Base-by-base conservation (phyloP, 139 green algal genomes). In the Spirogloea muscicola region DNA sequence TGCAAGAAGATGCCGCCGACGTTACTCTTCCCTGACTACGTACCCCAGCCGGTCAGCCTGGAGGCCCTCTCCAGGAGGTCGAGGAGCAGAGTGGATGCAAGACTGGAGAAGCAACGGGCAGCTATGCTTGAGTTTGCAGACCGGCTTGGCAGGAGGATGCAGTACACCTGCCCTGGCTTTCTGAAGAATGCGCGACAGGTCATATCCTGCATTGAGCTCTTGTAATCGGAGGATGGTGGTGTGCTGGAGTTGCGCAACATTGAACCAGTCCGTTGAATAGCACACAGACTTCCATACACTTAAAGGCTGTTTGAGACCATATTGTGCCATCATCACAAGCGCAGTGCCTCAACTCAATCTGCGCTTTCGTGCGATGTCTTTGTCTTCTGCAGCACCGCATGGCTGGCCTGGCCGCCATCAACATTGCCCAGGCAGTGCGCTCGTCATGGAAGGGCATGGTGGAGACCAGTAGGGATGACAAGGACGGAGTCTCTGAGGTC, bases 1-100 rank as follows among this genome's bases (percentile, higher is more conserved):
- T 68, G 59, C 59, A 68, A 68, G 59, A 68, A 68, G 59, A 21
- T 68, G 5, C 59, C 59, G 4, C 59, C 59, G 38, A 68, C 59
- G 36, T n/a, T 68, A n/a, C 59, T 68, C 13, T 68, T 68, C 59
- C 59, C 59, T 6, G 59, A 21, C 7, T 68, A 68, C 59, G 34
- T 21, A 18, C 36, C n/a, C 13, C 59, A 68, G 59, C 59, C 59
- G 21, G 34, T 48, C 13, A n/a, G 13, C 2, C 21, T 55, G 21
- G 21, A n/a, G n/a, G n/a, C n/a, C n/a, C n/a, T n/a, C n/a, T n/a
- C n/a, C n/a, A 18, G 27, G 25, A 36, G 25, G 33, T 27, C 25
- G 25, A 36, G 57, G 9, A n/a, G n/a, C n/a, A n/a, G n/a, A n/a
- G n/a, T n/a, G n/a, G n/a, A n/a, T n/a, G n/a, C n/a, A n/a, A n/a